Base-by-base conservation (phyloP, 2,329 filamentous ascomycete genomes). In the Lachnellula willkommii region DNA sequence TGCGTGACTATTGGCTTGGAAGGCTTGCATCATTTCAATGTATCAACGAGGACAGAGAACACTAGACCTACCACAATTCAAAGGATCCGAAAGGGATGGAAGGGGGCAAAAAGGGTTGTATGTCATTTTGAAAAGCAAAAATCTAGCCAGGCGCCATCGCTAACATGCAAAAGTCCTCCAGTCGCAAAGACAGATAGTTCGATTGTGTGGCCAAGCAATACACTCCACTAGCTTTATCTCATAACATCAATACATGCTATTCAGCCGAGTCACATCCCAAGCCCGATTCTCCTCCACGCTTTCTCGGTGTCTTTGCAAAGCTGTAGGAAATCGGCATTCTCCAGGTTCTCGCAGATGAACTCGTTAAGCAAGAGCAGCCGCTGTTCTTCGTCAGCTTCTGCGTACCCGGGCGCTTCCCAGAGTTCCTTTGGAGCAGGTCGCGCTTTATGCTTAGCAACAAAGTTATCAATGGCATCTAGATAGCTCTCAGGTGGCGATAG, bases 281-380 rank as follows among this genome's bases (percentile, higher is more conserved):
- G 64, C n/a, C 71, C 73, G 52, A 77, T 70, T 39, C 73, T 71
- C 55, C 71, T 70, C 79, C 79, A 82, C 58, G 75, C 73, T 12
- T 69, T 69, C 50, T 75, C 74, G 47, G 78, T 71, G 64, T 81
- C 78, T 57, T 77, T 70, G 50, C 77, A 76, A n/a, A 82, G 66
- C 17, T 71, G 74, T 5, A 77, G 54, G 57, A 83, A 82, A 20
- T 74, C 70, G 3, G 75, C 70, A 57, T 78, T 74, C 28, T 77
- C 71, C 3, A 82, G 70, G 55, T 74, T 73, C n/a, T 73, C 71
- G 39, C 77, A 71, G 53, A 83, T 75, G 59, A 79, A 79, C 24
- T 77, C 68, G 52, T 80, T 76, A 17, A 82, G 63, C 11, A 73
- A 68, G 9, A 66, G 65, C 47, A 71, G 67, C 7, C 79, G 72